Evolutionary conservation across 768 basidiomycete species (phyloP), one percentile per base, ranked within the genome.

Genomic region (Calocybe cyanea): DNA sequence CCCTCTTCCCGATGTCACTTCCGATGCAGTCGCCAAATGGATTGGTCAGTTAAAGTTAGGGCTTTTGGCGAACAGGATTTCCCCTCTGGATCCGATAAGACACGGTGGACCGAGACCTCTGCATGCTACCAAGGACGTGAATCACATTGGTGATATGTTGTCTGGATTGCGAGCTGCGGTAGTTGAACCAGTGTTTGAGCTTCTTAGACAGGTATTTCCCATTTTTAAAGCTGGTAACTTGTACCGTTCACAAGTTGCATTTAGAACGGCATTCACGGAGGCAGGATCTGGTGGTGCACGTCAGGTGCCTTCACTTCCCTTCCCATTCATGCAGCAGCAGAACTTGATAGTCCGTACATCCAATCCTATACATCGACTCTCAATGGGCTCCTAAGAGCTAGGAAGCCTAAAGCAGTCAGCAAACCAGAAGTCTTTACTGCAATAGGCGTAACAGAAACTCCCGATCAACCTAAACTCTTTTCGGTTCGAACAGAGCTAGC

Each of bases 301-400:
- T 30, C 50, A 15, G 50, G 45, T 1, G 21, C 34, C 15, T 42
- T 46, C n/a, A 46, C 38, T 4, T 42, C 35, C n/a, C 38, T 52
- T 14, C 54, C 48, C 14, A 41, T 55, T 14, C 48, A 55, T 31
- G 54, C 48, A 19, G 53, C 53, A 15, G 53, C 50, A 41, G 43
- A 7, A 7, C 5, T 18, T 18, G 43, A 46, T 23, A 46, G 36
- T 20, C 21, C 42, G 38, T 55, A 39, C 32, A 46, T 55, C 17
- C 50, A 48, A 25, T 51, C 50, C 14, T 51, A 55, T 21, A 51
- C 53, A 4, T 42, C 47, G 13, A 51, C 47, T 10, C 32, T 55
- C 10, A 39, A 43, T 15, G 43, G 42, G 2, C 36, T 55, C 13
- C 33, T 51, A 7, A 20, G 43, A 14, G 46, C 46, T 24, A 45